phyloP scores from a whole-genome alignment of 2,329 filamentous ascomycete genomes.

The Xylariaceae sp. region DNA sequence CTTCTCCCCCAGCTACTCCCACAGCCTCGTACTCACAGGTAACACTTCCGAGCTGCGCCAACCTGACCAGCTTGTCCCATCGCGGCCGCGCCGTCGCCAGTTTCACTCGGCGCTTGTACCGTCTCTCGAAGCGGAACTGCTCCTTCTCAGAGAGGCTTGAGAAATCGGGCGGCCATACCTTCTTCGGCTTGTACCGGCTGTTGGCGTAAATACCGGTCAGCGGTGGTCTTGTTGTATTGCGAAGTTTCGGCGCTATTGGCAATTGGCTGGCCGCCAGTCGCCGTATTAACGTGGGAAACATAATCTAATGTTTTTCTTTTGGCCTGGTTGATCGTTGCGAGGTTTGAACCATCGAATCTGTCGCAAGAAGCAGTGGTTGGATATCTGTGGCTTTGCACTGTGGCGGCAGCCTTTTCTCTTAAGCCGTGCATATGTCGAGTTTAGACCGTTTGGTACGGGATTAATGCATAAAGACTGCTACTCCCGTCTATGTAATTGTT shows the following conservation, averaged over 20 bases:
- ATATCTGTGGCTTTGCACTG: too few relatives aligned
- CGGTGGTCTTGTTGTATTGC: conserved; percentile 27
- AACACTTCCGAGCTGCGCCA: conserved; percentile 67
- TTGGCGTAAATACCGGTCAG: conserved; percentile 47
- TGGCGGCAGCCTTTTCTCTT: too few relatives aligned
- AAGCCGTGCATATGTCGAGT: too few relatives aligned
- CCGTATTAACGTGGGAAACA: conserved; percentile 55
- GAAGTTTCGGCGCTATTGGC: conserved; percentile 36
- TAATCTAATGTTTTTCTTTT: conserved; percentile 27
- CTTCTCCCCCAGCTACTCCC: background rate
- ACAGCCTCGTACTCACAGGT: conserved; percentile 52
- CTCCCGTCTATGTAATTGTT: too few relatives aligned
- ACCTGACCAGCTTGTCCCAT: conserved; percentile 53
- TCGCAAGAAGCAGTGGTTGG: too few relatives aligned
- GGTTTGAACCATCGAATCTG: too few relatives aligned
- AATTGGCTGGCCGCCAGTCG: conserved; percentile 45
- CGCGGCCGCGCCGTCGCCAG: conserved; percentile 41
- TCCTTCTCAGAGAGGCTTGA: conserved; percentile 70
- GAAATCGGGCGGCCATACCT: conserved; percentile 81
- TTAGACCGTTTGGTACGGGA: too few relatives aligned
- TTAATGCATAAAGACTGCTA: too few relatives aligned
- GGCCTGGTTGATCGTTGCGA: too few relatives aligned
- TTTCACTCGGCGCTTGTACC: conserved; percentile 72
- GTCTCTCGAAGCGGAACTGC: conserved; percentile 79
- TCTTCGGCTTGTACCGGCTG: conserved; percentile 70